Percentiles rank a stretch among this genome's conserved stretches.
phyloP scores from a whole-genome alignment of 495 filamentous ascomycete species.

The Lichenothelia convexa region DNA sequence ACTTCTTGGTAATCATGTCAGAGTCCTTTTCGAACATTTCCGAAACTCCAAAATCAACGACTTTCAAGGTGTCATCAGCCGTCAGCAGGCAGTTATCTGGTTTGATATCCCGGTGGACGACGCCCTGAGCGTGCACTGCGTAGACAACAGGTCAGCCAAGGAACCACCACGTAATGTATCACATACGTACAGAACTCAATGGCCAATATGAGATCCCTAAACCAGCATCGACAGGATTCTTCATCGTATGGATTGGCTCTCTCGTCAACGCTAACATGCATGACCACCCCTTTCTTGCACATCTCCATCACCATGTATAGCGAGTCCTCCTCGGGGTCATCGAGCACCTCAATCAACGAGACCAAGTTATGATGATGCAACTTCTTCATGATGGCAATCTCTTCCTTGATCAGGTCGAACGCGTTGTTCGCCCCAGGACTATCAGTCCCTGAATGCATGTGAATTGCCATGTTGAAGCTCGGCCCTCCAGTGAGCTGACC shows the following conservation, averaged over 20 bases:
- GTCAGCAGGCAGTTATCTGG: conserved; percentile 90
- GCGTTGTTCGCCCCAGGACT: conserved; percentile 52
- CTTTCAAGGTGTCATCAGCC: conserved; percentile 77
- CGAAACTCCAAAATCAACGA: conserved; percentile 95
- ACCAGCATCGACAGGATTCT: conserved; percentile 76
- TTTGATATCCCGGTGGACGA: conserved; percentile 95
- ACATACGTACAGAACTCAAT: conserved; percentile 66
- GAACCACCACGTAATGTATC: background rate
- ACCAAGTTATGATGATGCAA: conserved; percentile 85
- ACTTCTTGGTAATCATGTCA: conserved; percentile 84
- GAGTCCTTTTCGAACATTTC: conserved; percentile 90
- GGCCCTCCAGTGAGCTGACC: conserved; percentile 32
- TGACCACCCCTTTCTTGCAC: conserved; percentile 95
- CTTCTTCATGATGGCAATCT: conserved; percentile 99
- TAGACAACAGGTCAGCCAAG: too few relatives aligned
- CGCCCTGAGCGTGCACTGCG: conserved; percentile 74
- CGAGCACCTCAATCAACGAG: conserved; percentile 80
- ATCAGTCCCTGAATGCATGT: conserved; percentile 31
- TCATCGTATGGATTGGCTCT: conserved; percentile 64
- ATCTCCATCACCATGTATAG: conserved; percentile 97
- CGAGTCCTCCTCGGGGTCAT: conserved; percentile 88
- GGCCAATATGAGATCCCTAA: conserved; percentile 85
- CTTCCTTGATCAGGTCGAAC: conserved; percentile 77
- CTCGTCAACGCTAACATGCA: conserved; percentile 87
- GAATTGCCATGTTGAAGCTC: conserved; percentile 46